A percentile compares a stretch with the other conserved stretches of the same genome.
phyloP scores from a whole-genome alignment of 2,329 filamentous ascomycete genomes.

The Exophiala mesophila region DNA sequence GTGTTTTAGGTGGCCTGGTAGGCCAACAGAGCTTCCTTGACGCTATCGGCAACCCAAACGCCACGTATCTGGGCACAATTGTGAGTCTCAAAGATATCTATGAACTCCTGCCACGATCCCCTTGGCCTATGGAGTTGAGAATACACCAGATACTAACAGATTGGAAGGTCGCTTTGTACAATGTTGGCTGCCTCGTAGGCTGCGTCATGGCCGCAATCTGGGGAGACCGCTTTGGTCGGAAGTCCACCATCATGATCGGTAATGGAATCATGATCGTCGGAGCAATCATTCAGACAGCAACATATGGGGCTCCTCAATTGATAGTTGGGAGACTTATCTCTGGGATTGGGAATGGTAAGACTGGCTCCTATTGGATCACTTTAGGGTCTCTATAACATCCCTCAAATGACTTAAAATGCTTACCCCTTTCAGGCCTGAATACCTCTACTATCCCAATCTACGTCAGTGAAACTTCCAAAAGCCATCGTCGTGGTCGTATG shows the following conservation, averaged over 20 bases:
- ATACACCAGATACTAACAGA: too few relatives aligned
- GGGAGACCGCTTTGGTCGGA: constrained; percentile 35
- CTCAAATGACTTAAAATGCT: too few relatives aligned
- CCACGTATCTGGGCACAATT: constrained; percentile 46
- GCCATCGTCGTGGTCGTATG: constrained; percentile 10
- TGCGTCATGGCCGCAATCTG: constrained; percentile 34
- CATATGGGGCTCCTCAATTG: constrained; percentile 24
- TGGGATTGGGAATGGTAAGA: constrained; percentile 7
- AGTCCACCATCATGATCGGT: constrained; percentile 52
- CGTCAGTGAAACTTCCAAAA: constrained; percentile 11
- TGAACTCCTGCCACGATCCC: too few relatives aligned
- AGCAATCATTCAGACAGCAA: constrained; percentile 34
- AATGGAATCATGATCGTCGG: constrained; percentile 47
- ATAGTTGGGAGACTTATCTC: constrained; percentile 12
- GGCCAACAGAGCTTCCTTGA: constrained; percentile 46
- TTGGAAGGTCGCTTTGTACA: constrained; percentile 49
- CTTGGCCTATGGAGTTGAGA: too few relatives aligned
- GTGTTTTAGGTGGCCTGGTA: constrained; percentile 43
- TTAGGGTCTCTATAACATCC: neutral
- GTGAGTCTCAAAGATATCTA: too few relatives aligned
- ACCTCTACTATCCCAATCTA: constrained; percentile 18
- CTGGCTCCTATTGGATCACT: neutral
- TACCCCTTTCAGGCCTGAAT: constrained; percentile 12
- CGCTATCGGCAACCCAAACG: constrained; percentile 27
- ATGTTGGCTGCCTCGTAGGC: constrained; percentile 38